Evolutionary conservation across 2,329 filamentous ascomycete genomes (phyloP), one percentile per base, ranked within the genome.

Genomic region (Aspergillus nomiae): DNA sequence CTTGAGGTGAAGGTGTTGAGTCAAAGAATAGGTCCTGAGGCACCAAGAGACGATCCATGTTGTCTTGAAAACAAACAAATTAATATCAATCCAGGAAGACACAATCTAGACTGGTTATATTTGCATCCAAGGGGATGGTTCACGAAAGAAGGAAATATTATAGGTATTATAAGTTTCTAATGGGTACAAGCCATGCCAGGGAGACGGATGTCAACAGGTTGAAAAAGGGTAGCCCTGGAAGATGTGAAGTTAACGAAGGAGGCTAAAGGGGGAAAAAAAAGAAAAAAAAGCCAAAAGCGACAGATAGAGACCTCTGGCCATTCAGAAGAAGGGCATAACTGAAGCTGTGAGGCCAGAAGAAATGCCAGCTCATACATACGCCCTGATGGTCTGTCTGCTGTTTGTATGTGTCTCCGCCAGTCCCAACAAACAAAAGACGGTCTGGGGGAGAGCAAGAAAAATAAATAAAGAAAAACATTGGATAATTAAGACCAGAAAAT

Each of bases 11-110:
- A 68, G 69, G 59, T 48, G 70, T 62, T 51, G 68, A 69, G 63
- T 67, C 65, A 46, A 69, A 38, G 56, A 63, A 62, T 34, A 65
- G 69, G 50, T 64, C 61, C 56, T 67, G 62, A 41, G 70, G 62
- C 36, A 64, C 53, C 38, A 65, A 63, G 41, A 67, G 68, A 57
- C 55, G 65, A 58, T 73, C 63, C 73, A 76, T 76, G 48, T 63
- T 56, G 62, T 48, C 54, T 58, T 61, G 30, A 32, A 54, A 48
- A 43, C 28, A 50, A 53, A 16, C 41, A 54, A 63, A 55, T 28
- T 24, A 11, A 51, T 32, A 32, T n/a, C 48, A 51, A 55, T 63
- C 30, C 43, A 54, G 21, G 48, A 59, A 48, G 43, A 11, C 30
- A 24, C 14, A 38, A 32, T 45, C 32, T 45, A 43, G 38, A 48